Conservation (phyloP, 176 grass and related monocot genomes). For the Lolium multiflorum region DNA sequence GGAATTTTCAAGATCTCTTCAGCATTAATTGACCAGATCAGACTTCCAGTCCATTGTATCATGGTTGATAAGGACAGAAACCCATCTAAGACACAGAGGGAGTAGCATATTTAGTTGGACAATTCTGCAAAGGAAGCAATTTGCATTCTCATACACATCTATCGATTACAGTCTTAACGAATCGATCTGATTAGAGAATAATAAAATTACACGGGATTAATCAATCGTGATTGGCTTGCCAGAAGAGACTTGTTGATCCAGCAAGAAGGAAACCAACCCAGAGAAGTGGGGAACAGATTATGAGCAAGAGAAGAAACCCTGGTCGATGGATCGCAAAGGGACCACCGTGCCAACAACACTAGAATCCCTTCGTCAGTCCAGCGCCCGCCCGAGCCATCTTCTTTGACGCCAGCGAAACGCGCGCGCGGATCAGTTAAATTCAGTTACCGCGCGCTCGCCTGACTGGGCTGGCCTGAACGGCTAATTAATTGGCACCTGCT, state of each 20-base stretch:
- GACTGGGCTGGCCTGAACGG: neutral
- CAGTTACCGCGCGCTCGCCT: neutral
- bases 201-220: neutral
- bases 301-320: constrained; percentile 10
- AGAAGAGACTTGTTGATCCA: constrained; percentile 37
- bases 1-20: too few species aligned
- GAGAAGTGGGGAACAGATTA: neutral
- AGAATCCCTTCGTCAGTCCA: constrained; percentile 36
- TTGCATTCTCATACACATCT: neutral
- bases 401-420: neutral
- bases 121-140: neutral
- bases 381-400: neutral
- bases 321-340: neutral
- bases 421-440: neutral
- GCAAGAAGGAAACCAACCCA: neutral
- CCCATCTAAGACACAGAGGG: too few species aligned
- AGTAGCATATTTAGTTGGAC: too few species aligned
- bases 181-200: constrained; percentile 11
- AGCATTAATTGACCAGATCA: too few species aligned
- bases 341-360: constrained; percentile 8
- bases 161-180: neutral
- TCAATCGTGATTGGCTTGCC: constrained; percentile 18
- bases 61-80: too few species aligned
- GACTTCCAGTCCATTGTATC: too few species aligned
- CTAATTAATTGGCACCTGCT: constrained; percentile 13